Base-by-base conservation (phyloP, 106 monocot species). In the Cymbidium sinense region DNA sequence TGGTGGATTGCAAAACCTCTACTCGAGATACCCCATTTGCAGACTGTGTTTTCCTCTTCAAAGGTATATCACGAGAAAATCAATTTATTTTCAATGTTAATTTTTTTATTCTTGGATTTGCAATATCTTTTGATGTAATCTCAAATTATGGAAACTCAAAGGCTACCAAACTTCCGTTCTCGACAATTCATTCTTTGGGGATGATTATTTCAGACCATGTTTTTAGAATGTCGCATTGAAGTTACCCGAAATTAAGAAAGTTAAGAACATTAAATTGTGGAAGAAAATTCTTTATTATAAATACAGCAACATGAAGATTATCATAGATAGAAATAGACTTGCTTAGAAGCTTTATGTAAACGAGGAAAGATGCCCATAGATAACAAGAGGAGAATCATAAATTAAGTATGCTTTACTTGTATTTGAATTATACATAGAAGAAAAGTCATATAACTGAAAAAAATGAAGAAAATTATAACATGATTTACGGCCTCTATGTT, bases 1-100 rank as follows among this genome's bases (percentile, higher is more conserved):
- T 91, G 93, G 89, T 96, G 96, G 96, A 84, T 91, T 54, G 23
- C 83, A 43, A 96, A 86, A 79, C 82, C 85, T 81, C 54, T 96
- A 12, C 67, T 89, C 28, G 85, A 88, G 70, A 85, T 85, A 29
- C 91, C 91, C 82, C 91, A 85, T 85, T 76, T 93, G 74, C 74
- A 70, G 29, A 85, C 77, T 27, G 75, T 77, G 74, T 82, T 95
- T 82, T 76, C 86, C 62, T 80, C 86, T 75, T 67, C 62, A 20
- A 80, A 93, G 93, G 96, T 96, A 86, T n/a, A n/a, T 44, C 58
- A 50, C 17, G 17, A 35, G 12, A 9, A 47, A 64, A 65, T 27
- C 9, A 31, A 11, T 75, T 41, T 79, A 35, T 72, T 21, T 5
- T 19, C 20, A n/a, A n/a, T 20, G 9, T 0, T 21, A 36, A 35